These are phyloP conservation scores for Antrodiella citrinella DNA, from an alignment of 768 basidiomycete genomes.

Conservation along the genomic window DNA sequence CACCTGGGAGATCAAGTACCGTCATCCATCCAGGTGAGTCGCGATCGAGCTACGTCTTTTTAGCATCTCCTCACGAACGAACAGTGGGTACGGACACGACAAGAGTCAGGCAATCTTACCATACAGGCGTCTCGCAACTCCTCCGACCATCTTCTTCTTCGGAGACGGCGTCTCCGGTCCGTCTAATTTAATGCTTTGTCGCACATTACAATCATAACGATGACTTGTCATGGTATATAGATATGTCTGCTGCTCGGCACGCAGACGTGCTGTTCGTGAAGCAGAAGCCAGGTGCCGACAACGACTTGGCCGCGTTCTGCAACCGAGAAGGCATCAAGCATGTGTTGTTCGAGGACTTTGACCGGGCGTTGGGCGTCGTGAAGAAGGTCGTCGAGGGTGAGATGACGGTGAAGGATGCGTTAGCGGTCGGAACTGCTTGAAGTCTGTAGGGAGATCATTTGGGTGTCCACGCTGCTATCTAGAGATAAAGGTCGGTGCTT, in stretches of 20 bases:
- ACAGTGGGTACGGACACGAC: slow-evolving; percentile 87
- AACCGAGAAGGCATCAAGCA: slow-evolving; percentile 74
- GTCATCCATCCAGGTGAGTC: slow-evolving; percentile 42
- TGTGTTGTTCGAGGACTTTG: slow-evolving; percentile 69
- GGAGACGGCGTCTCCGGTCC: slow-evolving; percentile 94
- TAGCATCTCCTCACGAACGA: too few relatives aligned
- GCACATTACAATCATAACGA: neutral
- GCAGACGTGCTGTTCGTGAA: slow-evolving; percentile 97
- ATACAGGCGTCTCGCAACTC: slow-evolving; percentile 60
- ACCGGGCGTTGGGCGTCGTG: slow-evolving; percentile 50
- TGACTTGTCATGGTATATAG: slow-evolving; percentile 28
- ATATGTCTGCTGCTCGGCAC: slow-evolving; percentile 86
- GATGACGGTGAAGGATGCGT: slow-evolving; percentile 47
- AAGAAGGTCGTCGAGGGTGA: slow-evolving; percentile 64
- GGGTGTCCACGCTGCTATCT: too few relatives aligned
- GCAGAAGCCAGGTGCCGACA: slow-evolving; percentile 64
- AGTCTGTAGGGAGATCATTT: too few relatives aligned
- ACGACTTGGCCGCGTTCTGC: slow-evolving; percentile 80
- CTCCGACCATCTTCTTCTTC: slow-evolving; percentile 90
- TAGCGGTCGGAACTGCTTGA: too few relatives aligned
- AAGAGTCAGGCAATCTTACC: slow-evolving; percentile 93
- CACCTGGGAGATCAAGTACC: slow-evolving; percentile 76
- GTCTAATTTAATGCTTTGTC: slow-evolving; percentile 15
- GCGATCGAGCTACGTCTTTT: neutral
- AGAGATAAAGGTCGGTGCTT: too few relatives aligned